Conservation (phyloP, 148 eudicot species). For the Rhododendron simsii region DNA sequence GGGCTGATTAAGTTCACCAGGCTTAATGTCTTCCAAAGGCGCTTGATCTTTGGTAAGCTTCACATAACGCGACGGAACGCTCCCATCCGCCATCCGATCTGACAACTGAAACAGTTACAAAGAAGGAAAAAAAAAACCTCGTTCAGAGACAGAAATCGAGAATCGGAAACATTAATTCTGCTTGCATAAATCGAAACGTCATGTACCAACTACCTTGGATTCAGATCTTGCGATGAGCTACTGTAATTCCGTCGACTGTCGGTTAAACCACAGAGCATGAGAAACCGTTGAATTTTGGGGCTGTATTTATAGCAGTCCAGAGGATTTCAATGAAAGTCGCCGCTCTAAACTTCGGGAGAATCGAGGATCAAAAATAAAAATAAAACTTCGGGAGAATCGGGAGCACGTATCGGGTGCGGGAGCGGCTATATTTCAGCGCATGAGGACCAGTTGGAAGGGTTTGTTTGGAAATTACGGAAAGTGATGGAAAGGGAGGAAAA, state of each 20-base stretch:
- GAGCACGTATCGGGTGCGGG: not conserved
- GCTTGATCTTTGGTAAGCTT: constrained; percentile 78
- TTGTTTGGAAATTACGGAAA: too few species aligned
- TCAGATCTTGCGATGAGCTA: constrained; percentile 1
- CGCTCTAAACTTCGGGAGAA: not conserved
- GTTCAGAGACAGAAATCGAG: not conserved
- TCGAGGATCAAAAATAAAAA: too few species aligned
- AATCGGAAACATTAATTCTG: not conserved
- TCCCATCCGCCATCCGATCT: constrained; percentile 51
- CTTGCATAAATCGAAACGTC: not conserved
- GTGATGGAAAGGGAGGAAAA: too few species aligned
- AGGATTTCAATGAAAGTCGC: not conserved
- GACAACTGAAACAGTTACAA: not conserved
- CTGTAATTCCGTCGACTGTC: not conserved
- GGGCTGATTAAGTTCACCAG: constrained; percentile 97
- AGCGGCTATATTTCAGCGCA: not conserved
- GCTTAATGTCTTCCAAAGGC: constrained; percentile 54
- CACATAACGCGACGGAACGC: constrained; percentile 57
- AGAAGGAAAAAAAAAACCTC: not conserved
- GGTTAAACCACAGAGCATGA: not conserved
- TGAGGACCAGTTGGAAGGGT: too few species aligned
- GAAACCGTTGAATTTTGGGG: not conserved
- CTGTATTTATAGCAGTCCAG: not conserved
- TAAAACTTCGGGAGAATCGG: not conserved
- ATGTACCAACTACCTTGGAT: not conserved